Base-by-base conservation (phyloP, 2,329 filamentous ascomycete species). In the Fusarium nematophilum region DNA sequence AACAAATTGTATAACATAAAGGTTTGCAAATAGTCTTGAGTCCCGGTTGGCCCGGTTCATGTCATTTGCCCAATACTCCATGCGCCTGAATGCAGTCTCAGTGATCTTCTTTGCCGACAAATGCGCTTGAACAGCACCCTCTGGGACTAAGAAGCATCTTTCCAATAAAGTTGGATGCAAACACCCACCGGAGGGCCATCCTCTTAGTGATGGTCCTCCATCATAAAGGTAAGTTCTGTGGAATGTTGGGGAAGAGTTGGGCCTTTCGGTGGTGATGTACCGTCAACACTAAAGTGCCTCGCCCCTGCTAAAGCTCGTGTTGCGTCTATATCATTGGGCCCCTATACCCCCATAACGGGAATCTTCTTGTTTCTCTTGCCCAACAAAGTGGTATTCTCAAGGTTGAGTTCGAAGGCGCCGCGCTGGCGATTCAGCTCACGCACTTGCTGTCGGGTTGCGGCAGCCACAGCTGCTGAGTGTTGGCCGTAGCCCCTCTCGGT, bases 361-460 rank as follows among this genome's bases (percentile, higher is more conserved):
- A 83, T 75, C 67, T 87, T 86, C 66, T 83, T 80, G 17, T 79
- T 81, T 55, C 86, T 78, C 67, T 93, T 86, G 26, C 93, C 93
- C 5, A 99, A 80, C 45, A 99, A 77, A 2, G 93, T 98, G 1
- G 95, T 91, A 51, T 95, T 95, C 64, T 96, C 92, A 30, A 99
- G 79, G 71, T 88, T 97, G 40, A 99, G 84, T 76, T 99, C 95
- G 66, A 99, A 99, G 0, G 90, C 88, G 26, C 92, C 93, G 75
- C 89, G 91, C 66, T 90, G 87, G 61, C 82, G 84, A 53, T 86
- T 84, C 26, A 85, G 81, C 37, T 89, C 86, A 33, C 82, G 78
- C 5, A 95, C 92, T 70, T 92, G 92, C 70, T 91, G 88, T 68
- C 90, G 89, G 4, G 92, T 93, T 0, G 93, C 93, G 0, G 91